Evolutionary conservation across 1,284 basidiomycete genomes (phyloP).

Genomic region (Ustilago trichophora): DNA sequence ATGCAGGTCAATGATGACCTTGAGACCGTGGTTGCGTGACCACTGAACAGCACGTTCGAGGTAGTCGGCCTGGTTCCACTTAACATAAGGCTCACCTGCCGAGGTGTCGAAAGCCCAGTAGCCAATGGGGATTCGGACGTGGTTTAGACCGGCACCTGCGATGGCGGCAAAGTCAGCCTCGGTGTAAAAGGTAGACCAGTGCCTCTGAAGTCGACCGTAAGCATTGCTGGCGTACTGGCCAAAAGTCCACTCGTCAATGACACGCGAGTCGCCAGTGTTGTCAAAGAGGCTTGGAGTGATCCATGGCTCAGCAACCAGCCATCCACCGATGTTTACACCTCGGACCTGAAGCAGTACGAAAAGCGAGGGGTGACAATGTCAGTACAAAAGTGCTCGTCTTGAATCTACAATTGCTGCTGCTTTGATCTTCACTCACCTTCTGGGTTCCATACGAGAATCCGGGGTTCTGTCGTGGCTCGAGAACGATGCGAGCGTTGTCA

Average conservation of each 20-base stretch:
- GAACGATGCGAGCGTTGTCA: constrained; percentile 35
- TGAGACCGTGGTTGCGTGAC: constrained; percentile 80
- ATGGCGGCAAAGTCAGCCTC: constrained; percentile 79
- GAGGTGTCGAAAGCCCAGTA: constrained; percentile 90
- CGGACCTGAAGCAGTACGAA: constrained; percentile 38
- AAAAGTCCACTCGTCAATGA: constrained; percentile 86
- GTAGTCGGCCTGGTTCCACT: constrained; percentile 75
- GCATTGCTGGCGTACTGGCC: constrained; percentile 70
- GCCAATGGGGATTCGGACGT: constrained; percentile 87
- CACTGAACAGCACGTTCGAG: constrained; percentile 76
- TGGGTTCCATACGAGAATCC: constrained; percentile 36
- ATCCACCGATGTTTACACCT: constrained; percentile 64
- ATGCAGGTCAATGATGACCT: constrained; percentile 80
- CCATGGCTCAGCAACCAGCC: constrained; percentile 64
- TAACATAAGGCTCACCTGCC: constrained; percentile 82
- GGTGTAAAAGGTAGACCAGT: constrained; percentile 86
- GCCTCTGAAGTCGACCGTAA: constrained; percentile 63
- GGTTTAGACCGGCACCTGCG: constrained; percentile 69
- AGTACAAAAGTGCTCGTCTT: too few relatives aligned
- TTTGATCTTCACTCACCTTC: constrained; percentile 16
- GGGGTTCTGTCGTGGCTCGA: constrained; percentile 37
- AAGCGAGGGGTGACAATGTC: neutral
- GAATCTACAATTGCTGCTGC: too few relatives aligned
- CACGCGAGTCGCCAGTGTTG: constrained; percentile 53
- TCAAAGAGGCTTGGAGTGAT: constrained; percentile 70